These are phyloP conservation scores for Phaeosphaeriaceae sp. DNA, from an alignment of 2,329 filamentous ascomycete species.

Conservation along the genomic window DNA sequence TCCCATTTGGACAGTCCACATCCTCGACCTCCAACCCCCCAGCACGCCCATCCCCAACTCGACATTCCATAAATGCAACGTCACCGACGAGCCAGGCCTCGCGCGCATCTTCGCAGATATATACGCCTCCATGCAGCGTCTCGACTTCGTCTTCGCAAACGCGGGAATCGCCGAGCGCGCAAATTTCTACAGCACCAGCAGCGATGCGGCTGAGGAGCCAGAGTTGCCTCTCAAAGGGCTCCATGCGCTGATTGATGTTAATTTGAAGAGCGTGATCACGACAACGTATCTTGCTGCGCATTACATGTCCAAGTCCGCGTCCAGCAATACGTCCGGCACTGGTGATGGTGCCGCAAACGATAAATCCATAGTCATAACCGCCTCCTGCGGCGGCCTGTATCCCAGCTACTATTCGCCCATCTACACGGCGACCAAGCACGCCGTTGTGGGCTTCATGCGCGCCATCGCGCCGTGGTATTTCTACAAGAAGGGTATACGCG, in stretches of 20 bases:
- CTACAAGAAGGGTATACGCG: slow-evolving; percentile 39
- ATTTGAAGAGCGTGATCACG: slow-evolving; percentile 52
- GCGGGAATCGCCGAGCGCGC: slow-evolving; percentile 52
- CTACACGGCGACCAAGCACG: slow-evolving; percentile 51
- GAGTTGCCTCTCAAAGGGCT: slow-evolving; percentile 28
- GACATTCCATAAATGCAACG: slow-evolving; percentile 47
- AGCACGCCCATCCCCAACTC: slow-evolving; percentile 35
- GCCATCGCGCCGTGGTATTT: slow-evolving; percentile 42
- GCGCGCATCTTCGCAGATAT: slow-evolving; percentile 44
- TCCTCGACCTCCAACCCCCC: slow-evolving; percentile 47
- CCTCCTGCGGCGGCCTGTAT: slow-evolving; percentile 45
- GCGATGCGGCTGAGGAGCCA: slow-evolving; percentile 11
- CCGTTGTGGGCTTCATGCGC: slow-evolving; percentile 48
- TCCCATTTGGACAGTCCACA: slow-evolving; percentile 47
- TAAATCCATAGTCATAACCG: slow-evolving; percentile 41
- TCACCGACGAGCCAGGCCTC: slow-evolving; percentile 45
- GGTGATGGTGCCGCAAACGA: slow-evolving; percentile 9
- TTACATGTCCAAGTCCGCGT: slow-evolving; percentile 45
- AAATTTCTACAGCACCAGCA: slow-evolving; percentile 45
- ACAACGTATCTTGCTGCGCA: slow-evolving; percentile 52
- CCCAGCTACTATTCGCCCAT: slow-evolving; percentile 44
- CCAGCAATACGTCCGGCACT: slow-evolving; percentile 10
- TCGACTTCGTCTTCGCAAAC: slow-evolving; percentile 59
- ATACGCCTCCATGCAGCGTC: slow-evolving; percentile 34
- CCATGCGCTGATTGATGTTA: slow-evolving; percentile 48